Evolutionary conservation across 257 asterid species (phyloP).

Genomic region (Fraxinus americana): DNA sequence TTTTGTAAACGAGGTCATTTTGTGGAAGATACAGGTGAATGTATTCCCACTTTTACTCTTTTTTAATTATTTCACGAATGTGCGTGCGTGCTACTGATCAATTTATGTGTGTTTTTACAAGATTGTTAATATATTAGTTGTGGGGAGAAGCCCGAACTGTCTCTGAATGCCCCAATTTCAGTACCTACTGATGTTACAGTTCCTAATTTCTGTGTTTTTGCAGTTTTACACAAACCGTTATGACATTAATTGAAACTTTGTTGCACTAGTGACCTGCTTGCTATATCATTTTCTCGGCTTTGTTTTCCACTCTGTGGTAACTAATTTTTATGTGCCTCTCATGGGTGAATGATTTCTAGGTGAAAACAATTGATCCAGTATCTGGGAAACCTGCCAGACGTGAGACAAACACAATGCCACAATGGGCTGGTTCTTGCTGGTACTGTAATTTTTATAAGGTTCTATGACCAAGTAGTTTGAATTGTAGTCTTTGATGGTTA

Average conservation of each 20-base stretch:
- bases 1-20: no score
- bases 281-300: slow-evolving; percentile 6
- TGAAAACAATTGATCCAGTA: slow-evolving; percentile 58
- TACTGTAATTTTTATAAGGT: slow-evolving; percentile 29
- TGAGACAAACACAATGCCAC: slow-evolving; percentile 97
- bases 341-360: slow-evolving; percentile 48
- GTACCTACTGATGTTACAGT: not conserved
- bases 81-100: not conserved
- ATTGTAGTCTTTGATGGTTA: slow-evolving; percentile 13
- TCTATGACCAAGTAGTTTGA: slow-evolving; percentile 23
- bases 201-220: slow-evolving; percentile 4
- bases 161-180: not conserved
- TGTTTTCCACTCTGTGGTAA: not conserved
- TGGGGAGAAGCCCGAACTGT: slow-evolving; percentile 1
- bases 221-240: slow-evolving; percentile 1
- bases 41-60: slow-evolving; percentile 73
- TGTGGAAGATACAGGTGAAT: slow-evolving; percentile 64
- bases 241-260: not conserved
- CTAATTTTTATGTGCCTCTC: slow-evolving; percentile 2
- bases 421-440: slow-evolving; percentile 99
- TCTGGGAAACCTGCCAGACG: slow-evolving; percentile 78
- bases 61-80: no score
- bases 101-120: not conserved
- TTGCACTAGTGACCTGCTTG: not conserved
- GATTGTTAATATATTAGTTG: slow-evolving; percentile 9